phyloP scores from a whole-genome alignment of 129 eudicot genomes.

The Pittosporum tobira region DNA sequence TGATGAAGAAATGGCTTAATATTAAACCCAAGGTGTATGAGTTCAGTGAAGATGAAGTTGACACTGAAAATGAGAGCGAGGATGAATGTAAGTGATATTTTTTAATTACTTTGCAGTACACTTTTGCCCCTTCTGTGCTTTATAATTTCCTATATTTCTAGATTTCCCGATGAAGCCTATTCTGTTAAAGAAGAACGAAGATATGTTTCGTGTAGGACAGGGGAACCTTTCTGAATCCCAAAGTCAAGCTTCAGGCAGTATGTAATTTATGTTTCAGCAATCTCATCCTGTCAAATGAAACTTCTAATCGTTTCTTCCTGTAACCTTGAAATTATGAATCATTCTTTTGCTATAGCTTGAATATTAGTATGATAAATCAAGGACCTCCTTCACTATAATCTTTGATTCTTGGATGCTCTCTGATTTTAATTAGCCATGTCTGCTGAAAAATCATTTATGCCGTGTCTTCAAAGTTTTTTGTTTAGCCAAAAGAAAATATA shows the following conservation, averaged over 20 bases:
- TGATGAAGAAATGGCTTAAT: conserved; percentile 99
- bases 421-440: background rate
- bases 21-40: conserved; percentile 66
- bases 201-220: conserved; percentile 17
- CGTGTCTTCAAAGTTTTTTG: background rate
- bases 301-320: background rate
- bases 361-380: background rate
- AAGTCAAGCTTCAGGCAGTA: conserved; percentile 35
- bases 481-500: too few species aligned
- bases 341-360: background rate
- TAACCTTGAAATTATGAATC: background rate
- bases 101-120: background rate
- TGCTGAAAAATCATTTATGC: background rate
- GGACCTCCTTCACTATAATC: background rate
- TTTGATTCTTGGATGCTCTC: background rate
- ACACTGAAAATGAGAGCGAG: conserved; percentile 78
- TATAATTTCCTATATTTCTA: background rate
- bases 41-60: conserved; percentile 94
- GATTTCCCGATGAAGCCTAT: conserved; percentile 31
- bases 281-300: conserved; percentile 1
- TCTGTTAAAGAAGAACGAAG: conserved; percentile 41
- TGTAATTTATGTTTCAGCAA: background rate
- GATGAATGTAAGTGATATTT: conserved; percentile 58
- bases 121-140: background rate
- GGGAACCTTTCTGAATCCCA: conserved; percentile 45